Evolutionary conservation across 805 yeast genomes (phyloP), one percentile per base, ranked within the genome.

Genomic region (Candida nanaspora): DNA sequence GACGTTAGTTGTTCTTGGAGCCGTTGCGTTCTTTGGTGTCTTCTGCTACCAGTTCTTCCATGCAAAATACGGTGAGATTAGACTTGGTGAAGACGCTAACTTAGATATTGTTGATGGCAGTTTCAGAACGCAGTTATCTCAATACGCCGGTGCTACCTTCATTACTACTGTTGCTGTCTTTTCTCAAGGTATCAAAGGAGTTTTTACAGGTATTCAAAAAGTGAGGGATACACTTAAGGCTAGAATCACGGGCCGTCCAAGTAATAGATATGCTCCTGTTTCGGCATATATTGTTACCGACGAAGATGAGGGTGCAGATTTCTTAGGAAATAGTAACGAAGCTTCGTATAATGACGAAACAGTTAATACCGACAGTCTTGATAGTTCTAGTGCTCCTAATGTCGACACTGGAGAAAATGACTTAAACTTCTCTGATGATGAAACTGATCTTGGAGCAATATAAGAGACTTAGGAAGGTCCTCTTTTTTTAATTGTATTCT

Each of bases 61-160:
- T 20, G 41, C 70, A 35, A 70, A 80, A 46, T 78, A 82, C 55
- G 95, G 95, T 16, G 91, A 82, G 56, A 87, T 87, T 46, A 69
- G 89, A 45, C 69, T 87, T 38, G 93, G 85, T 32, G 86, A 78
- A 21, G 86, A 78, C 11, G 82, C 72, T 44, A 47, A 44, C 26
- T 44, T 56, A 34, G 50, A 47, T 14, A 43, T 57, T 37, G 68
- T 73, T 47, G 61, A 65, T 40, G 50, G 50, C 18, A 46, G 41
- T 32, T 21, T 55, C 33, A 29, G 45, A 34, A 21, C 47, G 22
- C 52, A 51, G 39, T 43, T 56, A 29, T 46, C 48, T 34, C 42
- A 48, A 29, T 52, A 38, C 41, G 39, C 52, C 6, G 55, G 55
- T 0, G 53, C 62, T 0, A 44, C 58, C 10, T 41, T 56, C 20